Evolutionary conservation across 116 monocot genomes (phyloP), one percentile per base, ranked within the genome.

Genomic region (Trichopus zeylanicus): DNA sequence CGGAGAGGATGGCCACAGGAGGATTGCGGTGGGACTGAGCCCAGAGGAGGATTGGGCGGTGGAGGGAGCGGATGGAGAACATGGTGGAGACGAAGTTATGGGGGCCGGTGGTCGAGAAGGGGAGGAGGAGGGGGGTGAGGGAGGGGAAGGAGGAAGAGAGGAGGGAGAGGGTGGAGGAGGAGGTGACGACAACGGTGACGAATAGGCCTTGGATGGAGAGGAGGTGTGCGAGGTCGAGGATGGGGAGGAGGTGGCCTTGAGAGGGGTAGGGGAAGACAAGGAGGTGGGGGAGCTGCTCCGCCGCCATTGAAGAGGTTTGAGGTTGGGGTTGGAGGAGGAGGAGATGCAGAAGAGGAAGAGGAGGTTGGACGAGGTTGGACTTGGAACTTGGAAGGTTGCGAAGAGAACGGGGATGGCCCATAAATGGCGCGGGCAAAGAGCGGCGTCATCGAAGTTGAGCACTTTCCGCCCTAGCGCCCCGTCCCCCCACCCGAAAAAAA

Each of bases 101-200:
- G 0, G 0, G 34, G 16, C 5, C 33, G 26, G 32, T 51, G 68
- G 47, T 46, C 68, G 83, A 75, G 66, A 76, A 70, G 13, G 75
- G 79, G 47, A 84, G 68, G 57, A 69, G 61, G 29, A 79, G 72
- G 48, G 76, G 42, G 6, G 22, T 18, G 71, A 70, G 61, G 34
- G 80, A 29, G 12, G 76, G 72, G 23, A 30, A 61, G 6, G 35
- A 26, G 18, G 76, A 51, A 63, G 80, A 72, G 48, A 79, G 61
- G 7, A 64, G 80, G 7, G 59, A 15, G 55, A 79, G 73, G 63
- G 69, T 68, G 25, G 64, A 61, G 22, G 57, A 58, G 67, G 75
- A 69, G 8, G 84, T 80, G 48, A 67, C 62, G 57, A 53, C 29
- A 76, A 85, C 33, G 54, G 85, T 85, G 53, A 85, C 6, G 62